These are phyloP conservation scores for Phytophthora syringae DNA, from an alignment of 352 stramenopile species.

Conservation along the genomic window DNA sequence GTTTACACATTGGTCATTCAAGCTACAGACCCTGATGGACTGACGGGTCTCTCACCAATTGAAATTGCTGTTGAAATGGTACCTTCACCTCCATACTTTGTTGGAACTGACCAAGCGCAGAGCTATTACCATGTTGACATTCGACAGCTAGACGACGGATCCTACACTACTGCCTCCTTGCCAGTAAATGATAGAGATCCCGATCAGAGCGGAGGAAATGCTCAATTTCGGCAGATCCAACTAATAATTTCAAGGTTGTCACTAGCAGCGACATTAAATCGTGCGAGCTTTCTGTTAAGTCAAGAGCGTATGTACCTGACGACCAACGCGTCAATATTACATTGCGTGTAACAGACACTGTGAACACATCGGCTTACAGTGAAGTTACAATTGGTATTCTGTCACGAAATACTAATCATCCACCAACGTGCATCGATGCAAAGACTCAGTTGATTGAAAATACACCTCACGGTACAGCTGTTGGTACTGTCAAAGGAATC, in stretches of 20 bases:
- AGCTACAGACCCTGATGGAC: constrained; percentile 50
- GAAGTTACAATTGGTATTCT: constrained; percentile 49
- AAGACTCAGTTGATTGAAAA: constrained; percentile 56
- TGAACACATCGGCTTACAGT: constrained; percentile 41
- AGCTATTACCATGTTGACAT: constrained; percentile 50
- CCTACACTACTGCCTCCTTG: constrained; percentile 48
- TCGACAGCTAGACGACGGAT: constrained; percentile 49
- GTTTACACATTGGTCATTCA: constrained; percentile 48
- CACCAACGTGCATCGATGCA: constrained; percentile 39
- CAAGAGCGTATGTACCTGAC: constrained; percentile 20
- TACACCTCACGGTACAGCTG: constrained; percentile 25
- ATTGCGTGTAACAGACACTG: constrained; percentile 44
- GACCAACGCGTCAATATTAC: constrained; percentile 19
- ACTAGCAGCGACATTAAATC: constrained; percentile 22
- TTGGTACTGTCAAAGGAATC: constrained; percentile 41
- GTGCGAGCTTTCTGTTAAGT: constrained; percentile 29
- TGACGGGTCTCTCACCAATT: constrained; percentile 47
- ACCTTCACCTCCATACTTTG: constrained; percentile 56
- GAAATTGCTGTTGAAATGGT: constrained; percentile 46
- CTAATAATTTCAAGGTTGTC: constrained; percentile 37
- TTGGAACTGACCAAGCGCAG: constrained; percentile 36
- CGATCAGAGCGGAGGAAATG: constrained; percentile 52
- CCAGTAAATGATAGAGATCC: constrained; percentile 54
- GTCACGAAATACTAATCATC: constrained; percentile 59
- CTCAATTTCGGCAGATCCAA: constrained; percentile 40